phyloP scores from a whole-genome alignment of 2,329 filamentous ascomycete species.

The Alternaria sp. region DNA sequence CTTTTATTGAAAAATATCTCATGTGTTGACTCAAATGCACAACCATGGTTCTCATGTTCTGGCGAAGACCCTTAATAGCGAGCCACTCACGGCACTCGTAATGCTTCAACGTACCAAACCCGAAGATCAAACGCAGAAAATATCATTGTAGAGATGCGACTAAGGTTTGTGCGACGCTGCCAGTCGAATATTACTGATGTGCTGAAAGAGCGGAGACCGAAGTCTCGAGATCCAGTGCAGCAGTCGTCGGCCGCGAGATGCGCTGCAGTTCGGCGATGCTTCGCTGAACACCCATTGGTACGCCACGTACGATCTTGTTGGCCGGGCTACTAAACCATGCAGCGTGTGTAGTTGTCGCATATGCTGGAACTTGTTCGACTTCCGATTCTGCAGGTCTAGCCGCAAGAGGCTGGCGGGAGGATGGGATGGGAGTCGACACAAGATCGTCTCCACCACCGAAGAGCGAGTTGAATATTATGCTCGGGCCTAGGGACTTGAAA shows the following conservation, averaged over 20 bases:
- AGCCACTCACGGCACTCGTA: neutral
- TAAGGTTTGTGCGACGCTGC: neutral
- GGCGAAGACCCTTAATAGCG: neutral
- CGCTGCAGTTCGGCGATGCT: neutral
- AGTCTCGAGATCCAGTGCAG: neutral
- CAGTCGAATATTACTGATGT: neutral
- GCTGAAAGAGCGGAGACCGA: neutral
- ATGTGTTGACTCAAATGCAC: neutral
- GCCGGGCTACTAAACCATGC: neutral
- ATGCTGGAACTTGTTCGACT: neutral
- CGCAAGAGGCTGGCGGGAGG: neutral
- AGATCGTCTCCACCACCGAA: neutral
- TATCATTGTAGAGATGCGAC: neutral
- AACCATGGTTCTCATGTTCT: neutral
- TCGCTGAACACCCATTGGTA: neutral
- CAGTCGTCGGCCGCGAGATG: neutral
- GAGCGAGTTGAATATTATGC: neutral
- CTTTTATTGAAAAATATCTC: no score
- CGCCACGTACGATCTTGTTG: neutral
- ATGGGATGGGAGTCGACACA: neutral
- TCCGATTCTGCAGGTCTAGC: neutral
- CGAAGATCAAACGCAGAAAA: neutral
- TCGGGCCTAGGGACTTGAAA: neutral
- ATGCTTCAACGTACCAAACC: neutral
- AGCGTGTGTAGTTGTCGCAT: neutral